Conservation (phyloP, 2,329 filamentous ascomycete species). For the Huntiella abstrusa region DNA sequence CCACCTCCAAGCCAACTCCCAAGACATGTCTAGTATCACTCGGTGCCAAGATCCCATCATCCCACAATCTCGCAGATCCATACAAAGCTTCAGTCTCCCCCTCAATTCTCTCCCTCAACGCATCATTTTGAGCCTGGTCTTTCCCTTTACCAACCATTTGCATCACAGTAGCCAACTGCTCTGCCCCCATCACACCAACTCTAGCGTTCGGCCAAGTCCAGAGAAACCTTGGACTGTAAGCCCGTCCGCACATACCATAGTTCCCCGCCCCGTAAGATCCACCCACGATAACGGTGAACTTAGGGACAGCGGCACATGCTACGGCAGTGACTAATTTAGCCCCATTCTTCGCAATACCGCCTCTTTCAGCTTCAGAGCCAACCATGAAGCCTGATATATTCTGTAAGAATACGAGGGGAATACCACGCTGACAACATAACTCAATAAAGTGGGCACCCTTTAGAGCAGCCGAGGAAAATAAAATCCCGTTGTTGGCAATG, state of each 20-base stretch:
- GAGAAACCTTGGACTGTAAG: conserved; percentile 76
- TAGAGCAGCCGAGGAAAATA: conserved; percentile 73
- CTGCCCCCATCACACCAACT: conserved; percentile 87
- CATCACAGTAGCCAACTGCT: conserved; percentile 87
- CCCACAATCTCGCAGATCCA: conserved; percentile 76
- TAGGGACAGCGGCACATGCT: conserved; percentile 82
- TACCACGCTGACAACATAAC: conserved; percentile 73
- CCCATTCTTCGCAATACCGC: conserved; percentile 93
- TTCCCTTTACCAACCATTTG: conserved; percentile 62
- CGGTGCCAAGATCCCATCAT: conserved; percentile 64
- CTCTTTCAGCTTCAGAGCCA: conserved; percentile 73
- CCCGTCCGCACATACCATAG: conserved; percentile 94
- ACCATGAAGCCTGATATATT: conserved; percentile 99
- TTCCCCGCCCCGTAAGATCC: conserved; percentile 87
- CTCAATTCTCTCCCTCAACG: conserved; percentile 72
- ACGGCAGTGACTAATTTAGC: conserved; percentile 94
- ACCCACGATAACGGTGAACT: conserved; percentile 93
- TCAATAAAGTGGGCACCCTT: conserved; percentile 97
- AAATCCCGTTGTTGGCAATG: conserved; percentile 86
- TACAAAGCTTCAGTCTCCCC: conserved; percentile 76
- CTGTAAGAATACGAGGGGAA: conserved; percentile 83
- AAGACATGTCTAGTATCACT: conserved; percentile 56
- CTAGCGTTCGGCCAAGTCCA: conserved; percentile 98
- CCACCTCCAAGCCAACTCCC: conserved; percentile 52
- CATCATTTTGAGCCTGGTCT: conserved; percentile 60